These are phyloP conservation scores for Triticum turgidum DNA, from an alignment of 176 grass and related monocot genomes.

Conservation along the genomic window DNA sequence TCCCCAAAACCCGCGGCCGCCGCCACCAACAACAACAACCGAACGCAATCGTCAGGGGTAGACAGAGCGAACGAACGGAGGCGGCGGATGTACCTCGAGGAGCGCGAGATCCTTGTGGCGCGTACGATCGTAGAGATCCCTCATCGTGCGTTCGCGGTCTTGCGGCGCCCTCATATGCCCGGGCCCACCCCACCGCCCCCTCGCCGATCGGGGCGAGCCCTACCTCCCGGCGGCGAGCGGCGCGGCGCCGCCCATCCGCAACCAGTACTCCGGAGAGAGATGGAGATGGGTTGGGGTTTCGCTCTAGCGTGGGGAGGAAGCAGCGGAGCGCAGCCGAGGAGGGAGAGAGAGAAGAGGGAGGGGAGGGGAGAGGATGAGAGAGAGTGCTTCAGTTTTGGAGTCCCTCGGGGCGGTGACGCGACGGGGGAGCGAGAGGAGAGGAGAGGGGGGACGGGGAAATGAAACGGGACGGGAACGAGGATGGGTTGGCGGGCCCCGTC, in stretches of 20 bases:
- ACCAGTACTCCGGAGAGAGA: not conserved
- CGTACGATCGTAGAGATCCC: conserved; percentile 62
- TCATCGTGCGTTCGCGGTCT: conserved; percentile 47
- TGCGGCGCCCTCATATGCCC: conserved; percentile 50
- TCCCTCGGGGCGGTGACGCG: conserved; percentile 31
- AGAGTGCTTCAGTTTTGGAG: conserved; percentile 20
- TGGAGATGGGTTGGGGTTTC: not conserved
- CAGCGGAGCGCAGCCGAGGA: not conserved
- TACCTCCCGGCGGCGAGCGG: conserved; percentile 29
- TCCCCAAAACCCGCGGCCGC: conserved; percentile 7
- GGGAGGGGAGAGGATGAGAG: not conserved
- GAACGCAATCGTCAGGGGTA: not conserved
- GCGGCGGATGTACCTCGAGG: conserved; percentile 33
- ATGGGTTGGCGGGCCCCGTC: not conserved
- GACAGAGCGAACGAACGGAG: not conserved
- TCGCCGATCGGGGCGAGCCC: conserved; percentile 40
- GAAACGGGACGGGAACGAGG: conserved; percentile 10
- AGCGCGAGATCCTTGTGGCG: conserved; percentile 22
- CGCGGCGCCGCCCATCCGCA: conserved; percentile 22
- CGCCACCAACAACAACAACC: not conserved
- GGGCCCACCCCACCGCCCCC: not conserved
- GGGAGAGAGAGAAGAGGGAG: not conserved
- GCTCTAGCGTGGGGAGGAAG: conserved; percentile 43
- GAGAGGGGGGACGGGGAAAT: not conserved
- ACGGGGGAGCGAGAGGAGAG: conserved; percentile 24